Evolutionary conservation across 129 eudicot genomes (phyloP), one percentile per base, ranked within the genome.

Genomic region (Solidago caesia): DNA sequence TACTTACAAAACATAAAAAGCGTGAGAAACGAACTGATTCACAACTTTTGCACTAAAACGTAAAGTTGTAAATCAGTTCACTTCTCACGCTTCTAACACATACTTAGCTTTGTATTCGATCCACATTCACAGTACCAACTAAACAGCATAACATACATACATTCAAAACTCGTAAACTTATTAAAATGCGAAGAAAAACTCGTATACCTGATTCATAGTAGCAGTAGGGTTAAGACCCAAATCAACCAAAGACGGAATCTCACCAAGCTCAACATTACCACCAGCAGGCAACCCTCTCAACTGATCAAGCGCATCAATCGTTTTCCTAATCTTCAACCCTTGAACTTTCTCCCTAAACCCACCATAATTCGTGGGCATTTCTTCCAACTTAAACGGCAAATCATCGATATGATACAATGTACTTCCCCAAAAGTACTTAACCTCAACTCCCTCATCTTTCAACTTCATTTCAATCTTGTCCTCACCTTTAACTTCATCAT

Each of bases 371-470:
- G 92, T 90, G 0, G 98, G 98, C 91, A 92, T 92, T 58, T 82
- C 87, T 59, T 83, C 89, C 84, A 89, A 82, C 44, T 88, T 78
- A 74, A 93, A 93, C 3, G 97, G 92, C 79, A 93, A 83, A 83
- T 93, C 98, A 70, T 93, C 98, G 55, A 92, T 12, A 80, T 92
- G 98, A 59, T 92, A 88, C 90, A 92, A 83, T 45, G 98, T 93
- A 67, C 98, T 92, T 61, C 98, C 98, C 98, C 98, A 92, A 66
- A 80, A 89, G 77, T 92, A 92, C 85, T 88, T 92, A 53, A 92
- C 90, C 72, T 92, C 98, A 39, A 93, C 85, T 1, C 98, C 96
- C 66, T 90, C 96, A 68, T 90, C 91, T 80, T 88, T 93, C 85
- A 90, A 74, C 14, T 55, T 85, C 13, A 42, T 78, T 78, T 90